These are phyloP conservation scores for Monilinia aucupariae DNA, from an alignment of 2,329 filamentous ascomycete species.

Conservation along the genomic window DNA sequence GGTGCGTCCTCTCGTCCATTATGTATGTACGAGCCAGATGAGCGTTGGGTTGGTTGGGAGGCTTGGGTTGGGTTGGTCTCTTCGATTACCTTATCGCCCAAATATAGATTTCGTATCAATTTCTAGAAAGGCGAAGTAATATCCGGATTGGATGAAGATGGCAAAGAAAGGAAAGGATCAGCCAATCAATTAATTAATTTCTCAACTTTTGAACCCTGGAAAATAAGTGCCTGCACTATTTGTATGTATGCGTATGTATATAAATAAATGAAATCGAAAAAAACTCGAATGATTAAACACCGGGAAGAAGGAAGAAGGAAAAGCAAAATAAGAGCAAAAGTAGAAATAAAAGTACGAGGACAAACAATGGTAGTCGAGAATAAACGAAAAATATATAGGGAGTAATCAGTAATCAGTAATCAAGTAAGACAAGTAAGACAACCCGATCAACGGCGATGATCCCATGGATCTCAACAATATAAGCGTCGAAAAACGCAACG, in stretches of 20 bases:
- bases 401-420: too few species aligned
- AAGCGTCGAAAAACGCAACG: neutral
- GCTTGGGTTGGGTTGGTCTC: neutral
- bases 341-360: neutral
- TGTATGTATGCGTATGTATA: neutral
- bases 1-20: neutral
- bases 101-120: neutral
- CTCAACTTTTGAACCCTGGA: neutral
- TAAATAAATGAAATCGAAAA: neutral
- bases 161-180: neutral
- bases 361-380: too few species aligned
- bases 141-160: neutral
- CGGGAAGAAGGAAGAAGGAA: neutral
- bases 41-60: neutral
- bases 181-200: neutral
- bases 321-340: too few species aligned
- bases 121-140: neutral
- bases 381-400: neutral
- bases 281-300: neutral
- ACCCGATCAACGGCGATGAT: too few species aligned
- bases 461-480: too few species aligned
- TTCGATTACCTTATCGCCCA: neutral
- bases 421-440: too few species aligned
- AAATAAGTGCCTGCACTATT: constrained; percentile 13
- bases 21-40: neutral